These are phyloP conservation scores for Dendrobium officinale DNA, from an alignment of 106 monocot species.

Conservation along the genomic window DNA sequence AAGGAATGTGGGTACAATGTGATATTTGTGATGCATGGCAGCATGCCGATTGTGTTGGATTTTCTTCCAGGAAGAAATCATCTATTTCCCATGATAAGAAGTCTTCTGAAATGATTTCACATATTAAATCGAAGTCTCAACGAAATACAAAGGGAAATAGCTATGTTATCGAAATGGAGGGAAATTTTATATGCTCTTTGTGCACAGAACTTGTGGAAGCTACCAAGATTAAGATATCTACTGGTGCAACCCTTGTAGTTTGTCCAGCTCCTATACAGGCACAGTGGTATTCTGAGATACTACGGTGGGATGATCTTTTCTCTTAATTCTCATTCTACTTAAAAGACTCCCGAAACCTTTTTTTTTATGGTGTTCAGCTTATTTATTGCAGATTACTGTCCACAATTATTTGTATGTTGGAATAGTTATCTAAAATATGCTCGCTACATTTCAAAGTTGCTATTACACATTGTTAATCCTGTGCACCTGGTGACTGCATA, in stretches of 20 bases:
- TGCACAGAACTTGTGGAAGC: conserved; percentile 82
- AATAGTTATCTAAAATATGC: background rate
- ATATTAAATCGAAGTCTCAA: conserved; percentile 15
- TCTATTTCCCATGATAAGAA: conserved; percentile 15
- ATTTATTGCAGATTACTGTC: background rate
- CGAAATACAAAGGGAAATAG: conserved; percentile 22
- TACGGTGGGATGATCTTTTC: conserved; percentile 40
- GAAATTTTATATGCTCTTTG: conserved; percentile 46
- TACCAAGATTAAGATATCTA: conserved; percentile 29
- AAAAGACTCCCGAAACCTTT: background rate
- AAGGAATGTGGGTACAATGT: conserved; percentile 97
- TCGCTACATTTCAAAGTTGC: background rate
- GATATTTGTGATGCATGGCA: conserved; percentile 99
- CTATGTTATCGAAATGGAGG: conserved; percentile 49
- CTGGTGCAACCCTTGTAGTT: conserved; percentile 80
- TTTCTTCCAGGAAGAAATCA: conserved; percentile 41
- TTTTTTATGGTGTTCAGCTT: background rate
- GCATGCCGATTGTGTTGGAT: conserved; percentile 94
- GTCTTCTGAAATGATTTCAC: conserved; percentile 1
- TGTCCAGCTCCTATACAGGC: conserved; percentile 87
- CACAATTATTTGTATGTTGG: background rate
- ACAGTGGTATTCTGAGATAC: conserved; percentile 93
- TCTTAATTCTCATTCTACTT: background rate
- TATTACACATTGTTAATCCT: background rate
- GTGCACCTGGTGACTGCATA: background rate